phyloP scores from a whole-genome alignment of 2,329 filamentous ascomycete genomes.

The Diplodia intermedia region DNA sequence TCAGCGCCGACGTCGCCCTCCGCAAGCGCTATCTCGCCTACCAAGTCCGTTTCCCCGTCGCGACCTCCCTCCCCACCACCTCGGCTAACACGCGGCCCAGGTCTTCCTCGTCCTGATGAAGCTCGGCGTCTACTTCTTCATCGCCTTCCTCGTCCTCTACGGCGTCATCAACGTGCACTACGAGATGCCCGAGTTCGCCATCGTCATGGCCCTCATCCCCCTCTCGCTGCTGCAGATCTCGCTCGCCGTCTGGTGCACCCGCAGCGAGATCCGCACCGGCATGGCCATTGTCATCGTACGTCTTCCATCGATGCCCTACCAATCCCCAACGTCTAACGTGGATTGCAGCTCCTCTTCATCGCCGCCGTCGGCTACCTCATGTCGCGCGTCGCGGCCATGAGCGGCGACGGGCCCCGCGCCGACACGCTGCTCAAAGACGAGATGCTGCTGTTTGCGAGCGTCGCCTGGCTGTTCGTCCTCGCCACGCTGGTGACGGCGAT shows the following conservation, averaged over 20 bases:
- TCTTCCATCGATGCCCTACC: too few relatives aligned
- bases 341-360: conserved; percentile 32
- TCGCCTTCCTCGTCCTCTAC: conserved; percentile 39
- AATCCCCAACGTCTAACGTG: neutral
- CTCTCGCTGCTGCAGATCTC: conserved; percentile 34
- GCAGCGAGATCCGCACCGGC: conserved; percentile 34
- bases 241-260: conserved; percentile 34
- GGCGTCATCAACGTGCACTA: conserved; percentile 39
- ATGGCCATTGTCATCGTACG: conserved; percentile 37
- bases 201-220: conserved; percentile 40
- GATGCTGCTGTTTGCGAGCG: conserved; percentile 37
- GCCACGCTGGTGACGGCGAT: conserved; percentile 31
- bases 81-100: conserved; percentile 16
- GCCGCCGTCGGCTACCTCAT: conserved; percentile 37
- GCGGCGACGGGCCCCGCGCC: conserved; percentile 29
- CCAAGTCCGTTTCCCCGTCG: conserved; percentile 30
- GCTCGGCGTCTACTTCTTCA: conserved; percentile 36
- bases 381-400: conserved; percentile 37
- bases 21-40: conserved; percentile 35
- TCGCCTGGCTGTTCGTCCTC: conserved; percentile 32
- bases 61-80: too few relatives aligned
- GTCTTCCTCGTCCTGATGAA: conserved; percentile 38
- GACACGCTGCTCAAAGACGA: conserved; percentile 37
- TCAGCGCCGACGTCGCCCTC: conserved; percentile 34
- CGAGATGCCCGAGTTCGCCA: conserved; percentile 37